Conservation (phyloP, 352 stramenopile species). For the Pythium sukuiense region DNA sequence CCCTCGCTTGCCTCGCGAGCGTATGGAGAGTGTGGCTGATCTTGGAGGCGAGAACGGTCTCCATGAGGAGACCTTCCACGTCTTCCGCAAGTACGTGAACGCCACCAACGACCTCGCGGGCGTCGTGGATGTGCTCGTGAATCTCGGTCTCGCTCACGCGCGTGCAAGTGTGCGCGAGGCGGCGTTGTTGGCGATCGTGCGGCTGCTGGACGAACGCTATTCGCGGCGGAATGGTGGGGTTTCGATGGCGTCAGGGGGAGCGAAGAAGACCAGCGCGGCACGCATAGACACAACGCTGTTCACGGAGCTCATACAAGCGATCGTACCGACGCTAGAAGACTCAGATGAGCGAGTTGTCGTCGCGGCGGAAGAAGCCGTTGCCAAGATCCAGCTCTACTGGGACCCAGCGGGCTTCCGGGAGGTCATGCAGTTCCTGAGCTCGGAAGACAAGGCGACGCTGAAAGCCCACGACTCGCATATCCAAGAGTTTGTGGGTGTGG, state of each 20-base stretch:
- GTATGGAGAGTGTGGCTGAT: slow-evolving; percentile 6
- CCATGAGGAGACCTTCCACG: slow-evolving; percentile 56
- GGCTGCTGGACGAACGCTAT: slow-evolving; percentile 60
- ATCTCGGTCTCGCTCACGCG: slow-evolving; percentile 49
- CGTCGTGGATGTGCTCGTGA: slow-evolving; percentile 60
- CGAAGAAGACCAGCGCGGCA: slow-evolving; percentile 1
- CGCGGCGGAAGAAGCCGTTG: slow-evolving; percentile 59
- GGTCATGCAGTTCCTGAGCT: slow-evolving; percentile 56
- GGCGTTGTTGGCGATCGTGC: slow-evolving; percentile 45
- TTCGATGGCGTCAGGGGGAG: neutral
- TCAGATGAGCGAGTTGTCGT: slow-evolving; percentile 57
- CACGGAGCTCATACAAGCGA: slow-evolving; percentile 52
- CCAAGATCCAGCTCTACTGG: slow-evolving; percentile 66
- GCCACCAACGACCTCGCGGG: slow-evolving; percentile 61
- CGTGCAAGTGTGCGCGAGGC: slow-evolving; percentile 47
- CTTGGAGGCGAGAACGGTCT: slow-evolving; percentile 6
- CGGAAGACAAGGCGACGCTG: slow-evolving; percentile 61
- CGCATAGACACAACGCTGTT: slow-evolving; percentile 58
- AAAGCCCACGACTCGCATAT: slow-evolving; percentile 49
- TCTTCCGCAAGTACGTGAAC: slow-evolving; percentile 65
- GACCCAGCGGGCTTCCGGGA: slow-evolving; percentile 36
- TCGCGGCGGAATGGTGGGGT: neutral
- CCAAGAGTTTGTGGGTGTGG: slow-evolving; percentile 43
- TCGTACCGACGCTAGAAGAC: slow-evolving; percentile 63
- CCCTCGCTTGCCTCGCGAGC: slow-evolving; percentile 30